A percentile compares a stretch with the other conserved stretches of the same genome.
Conservation (phyloP, 176 grass and related monocot genomes). For the Urochloa ruziziensis region DNA sequence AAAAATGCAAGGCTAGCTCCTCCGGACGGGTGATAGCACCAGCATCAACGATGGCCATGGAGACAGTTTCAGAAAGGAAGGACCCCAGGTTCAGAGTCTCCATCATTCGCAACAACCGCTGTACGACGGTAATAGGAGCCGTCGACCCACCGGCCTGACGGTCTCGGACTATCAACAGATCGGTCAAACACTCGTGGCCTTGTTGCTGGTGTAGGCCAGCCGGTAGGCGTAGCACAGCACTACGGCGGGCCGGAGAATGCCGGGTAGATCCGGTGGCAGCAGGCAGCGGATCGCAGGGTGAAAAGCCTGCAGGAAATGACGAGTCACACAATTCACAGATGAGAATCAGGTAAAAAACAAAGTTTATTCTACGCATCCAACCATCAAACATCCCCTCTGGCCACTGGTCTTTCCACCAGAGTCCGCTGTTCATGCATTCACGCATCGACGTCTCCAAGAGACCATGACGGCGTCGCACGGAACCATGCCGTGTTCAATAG, state of each 20-base stretch:
- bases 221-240: neutral
- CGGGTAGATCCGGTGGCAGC: slow-evolving; percentile 13
- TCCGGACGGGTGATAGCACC: neutral
- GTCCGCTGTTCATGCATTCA: neutral
- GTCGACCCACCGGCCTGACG: neutral
- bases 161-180: neutral
- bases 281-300: neutral
- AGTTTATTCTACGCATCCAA: neutral
- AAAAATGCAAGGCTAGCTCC: neutral
- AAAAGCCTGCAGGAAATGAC: neutral
- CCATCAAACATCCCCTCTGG: neutral
- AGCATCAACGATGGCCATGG: neutral
- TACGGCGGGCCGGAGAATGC: neutral
- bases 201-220: neutral
- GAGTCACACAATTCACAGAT: neutral
- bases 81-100: neutral
- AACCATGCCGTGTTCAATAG: neutral
- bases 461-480: neutral
- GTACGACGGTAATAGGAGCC: neutral
- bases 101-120: neutral
- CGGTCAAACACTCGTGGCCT: slow-evolving; percentile 24
- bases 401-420: neutral
- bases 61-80: neutral
- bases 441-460: neutral
- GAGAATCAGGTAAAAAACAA: neutral